Evolutionary conservation across 1,284 basidiomycete species (phyloP), one percentile per base, ranked within the genome.

Genomic region (Cystobasidiaceae sp.): DNA sequence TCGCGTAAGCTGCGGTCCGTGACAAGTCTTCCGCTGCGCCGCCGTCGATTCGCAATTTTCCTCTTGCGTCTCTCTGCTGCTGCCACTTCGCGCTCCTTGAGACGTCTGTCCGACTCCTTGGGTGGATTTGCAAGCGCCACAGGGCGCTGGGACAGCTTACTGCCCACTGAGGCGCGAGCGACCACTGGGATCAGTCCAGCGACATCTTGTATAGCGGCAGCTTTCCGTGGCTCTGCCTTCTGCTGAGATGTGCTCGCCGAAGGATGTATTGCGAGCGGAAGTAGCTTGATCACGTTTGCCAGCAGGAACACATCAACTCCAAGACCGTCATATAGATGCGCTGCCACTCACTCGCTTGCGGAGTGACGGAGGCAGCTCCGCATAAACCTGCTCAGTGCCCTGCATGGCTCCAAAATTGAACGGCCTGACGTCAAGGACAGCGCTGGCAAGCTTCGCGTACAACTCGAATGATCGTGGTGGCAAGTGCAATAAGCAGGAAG

Each of bases 341-440:
- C 9, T n/a, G n/a, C n/a, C n/a, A n/a, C n/a, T n/a, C n/a, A n/a
- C n/a, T n/a, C n/a, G n/a, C n/a, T 51, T 44, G 21, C 52, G 51
- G 41, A 64, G 43, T n/a, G 61, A 64, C n/a, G 61, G 61, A 33
- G 61, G 43, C 13, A 64, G 61, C 32, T 64, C 61, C 19, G 43
- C 52, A 21, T 64, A 64, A 15, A 56, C 49, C 19, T 33, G 25
- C 32, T 59, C 44, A 2, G 27, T n/a, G 5, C 17, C 15, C 8
- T 28, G 19, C 32, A n/a, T n/a, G n/a, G n/a, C n/a, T n/a, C n/a
- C n/a, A n/a, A n/a, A n/a, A 17, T 21, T 6, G 15, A 6, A 43
- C 37, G 23, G n/a, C n/a, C n/a, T n/a, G n/a, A n/a, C n/a, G n/a
- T n/a, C n/a, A n/a, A n/a, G n/a, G n/a, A n/a, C n/a, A n/a, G n/a